phyloP scores from a whole-genome alignment of 192 early-diverging fungal genomes.

The Umbelopsis isabellina region DNA sequence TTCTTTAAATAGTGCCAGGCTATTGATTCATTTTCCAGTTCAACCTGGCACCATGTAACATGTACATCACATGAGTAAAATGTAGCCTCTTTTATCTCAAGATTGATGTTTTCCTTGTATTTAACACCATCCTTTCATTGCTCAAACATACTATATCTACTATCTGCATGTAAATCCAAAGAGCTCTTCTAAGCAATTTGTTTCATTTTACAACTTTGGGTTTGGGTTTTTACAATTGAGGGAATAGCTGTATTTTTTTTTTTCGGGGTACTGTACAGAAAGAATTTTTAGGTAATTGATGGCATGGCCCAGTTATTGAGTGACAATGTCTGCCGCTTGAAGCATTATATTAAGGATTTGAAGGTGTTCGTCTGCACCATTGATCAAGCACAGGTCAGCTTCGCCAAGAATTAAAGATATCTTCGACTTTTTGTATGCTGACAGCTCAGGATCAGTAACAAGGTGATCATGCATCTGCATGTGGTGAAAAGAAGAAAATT shows the following conservation, averaged over 20 bases:
- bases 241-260: not conserved
- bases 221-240: not conserved
- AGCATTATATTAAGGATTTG: slow-evolving; percentile 76
- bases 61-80: not conserved
- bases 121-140: too few species aligned
- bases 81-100: too few species aligned
- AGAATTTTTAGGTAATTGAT: not conserved
- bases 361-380: slow-evolving; percentile 91
- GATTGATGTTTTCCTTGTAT: too few species aligned
- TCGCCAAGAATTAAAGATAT: slow-evolving; percentile 67
- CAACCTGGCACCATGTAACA: not conserved
- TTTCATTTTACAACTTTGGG: not conserved
- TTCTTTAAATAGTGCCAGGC: slow-evolving; percentile 15
- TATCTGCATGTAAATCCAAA: too few species aligned
- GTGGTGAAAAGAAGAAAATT: not conserved
- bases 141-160: too few species aligned
- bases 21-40: not conserved
- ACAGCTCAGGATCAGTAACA: slow-evolving; percentile 62
- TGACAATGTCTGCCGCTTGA: slow-evolving; percentile 45
- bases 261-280: slow-evolving; percentile 10
- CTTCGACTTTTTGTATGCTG: slow-evolving; percentile 72
- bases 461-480: slow-evolving; percentile 66
- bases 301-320: slow-evolving; percentile 9
- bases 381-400: slow-evolving; percentile 74
- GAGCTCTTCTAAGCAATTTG: too few species aligned